A percentile compares a stretch with the other conserved stretches of the same genome.
These are phyloP conservation scores for Globisporangium alternatum DNA, from an alignment of 352 stramenopile genomes.

Conservation along the genomic window DNA sequence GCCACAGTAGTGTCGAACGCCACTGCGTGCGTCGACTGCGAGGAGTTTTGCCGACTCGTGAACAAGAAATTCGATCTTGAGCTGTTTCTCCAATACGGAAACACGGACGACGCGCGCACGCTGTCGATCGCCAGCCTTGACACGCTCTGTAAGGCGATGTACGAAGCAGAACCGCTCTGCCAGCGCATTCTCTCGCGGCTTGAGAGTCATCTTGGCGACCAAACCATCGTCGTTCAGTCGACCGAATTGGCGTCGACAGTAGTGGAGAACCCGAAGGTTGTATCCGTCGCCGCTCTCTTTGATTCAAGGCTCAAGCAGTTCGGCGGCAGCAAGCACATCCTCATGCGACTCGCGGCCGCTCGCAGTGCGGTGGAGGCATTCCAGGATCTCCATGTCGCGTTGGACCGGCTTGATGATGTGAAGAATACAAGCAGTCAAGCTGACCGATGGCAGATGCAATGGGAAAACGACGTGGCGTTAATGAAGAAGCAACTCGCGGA, in stretches of 20 bases:
- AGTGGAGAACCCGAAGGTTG: neutral
- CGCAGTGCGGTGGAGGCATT: neutral
- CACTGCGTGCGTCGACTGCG: neutral
- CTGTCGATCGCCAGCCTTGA: neutral
- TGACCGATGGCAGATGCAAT: neutral
- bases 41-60: conserved; percentile 1
- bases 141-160: neutral
- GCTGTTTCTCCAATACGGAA: neutral
- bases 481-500: neutral
- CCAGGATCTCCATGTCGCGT: neutral
- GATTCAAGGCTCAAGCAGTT: neutral
- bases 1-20: neutral
- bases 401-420: neutral
- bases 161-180: neutral
- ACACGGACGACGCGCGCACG: neutral
- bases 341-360: neutral
- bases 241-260: neutral
- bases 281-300: neutral
- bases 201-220: neutral
- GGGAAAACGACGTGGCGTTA: neutral
- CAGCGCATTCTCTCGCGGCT: neutral
- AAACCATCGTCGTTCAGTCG: neutral
- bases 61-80: conserved; percentile 2
- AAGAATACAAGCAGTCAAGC: neutral
- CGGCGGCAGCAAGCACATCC: neutral